phyloP scores from a whole-genome alignment of 2,329 filamentous ascomycete species.

The Colletotrichum sp. region DNA sequence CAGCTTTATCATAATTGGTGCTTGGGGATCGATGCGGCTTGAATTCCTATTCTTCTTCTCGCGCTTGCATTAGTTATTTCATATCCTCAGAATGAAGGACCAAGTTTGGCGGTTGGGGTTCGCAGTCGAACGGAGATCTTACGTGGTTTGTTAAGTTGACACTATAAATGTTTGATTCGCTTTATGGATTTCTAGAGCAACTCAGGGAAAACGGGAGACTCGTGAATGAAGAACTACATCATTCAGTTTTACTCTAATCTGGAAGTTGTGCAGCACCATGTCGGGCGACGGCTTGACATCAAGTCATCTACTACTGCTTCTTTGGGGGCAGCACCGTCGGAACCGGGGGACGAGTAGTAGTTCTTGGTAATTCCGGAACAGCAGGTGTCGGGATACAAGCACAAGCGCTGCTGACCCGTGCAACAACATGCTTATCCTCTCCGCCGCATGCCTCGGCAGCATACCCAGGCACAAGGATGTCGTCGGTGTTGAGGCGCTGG shows the following conservation, averaged over 20 bases:
- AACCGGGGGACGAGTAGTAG: slow-evolving; percentile 25
- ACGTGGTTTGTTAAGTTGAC: not conserved
- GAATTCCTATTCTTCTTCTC: not conserved
- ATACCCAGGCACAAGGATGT: slow-evolving; percentile 19
- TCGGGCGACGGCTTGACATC: not conserved
- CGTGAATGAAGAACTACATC: not conserved
- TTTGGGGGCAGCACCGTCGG: slow-evolving; percentile 25
- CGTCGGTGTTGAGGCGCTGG: slow-evolving; percentile 4
- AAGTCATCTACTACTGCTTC: not conserved
- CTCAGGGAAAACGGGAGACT: not conserved
- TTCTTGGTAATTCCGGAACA: slow-evolving; percentile 27
- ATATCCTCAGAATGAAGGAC: not conserved
- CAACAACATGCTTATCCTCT: slow-evolving; percentile 9
- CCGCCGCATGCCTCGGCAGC: slow-evolving; percentile 20
- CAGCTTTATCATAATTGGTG: not conserved
- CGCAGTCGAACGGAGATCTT: not conserved
- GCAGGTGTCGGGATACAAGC: slow-evolving; percentile 24
- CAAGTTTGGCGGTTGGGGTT: not conserved
- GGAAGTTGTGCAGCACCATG: not conserved
- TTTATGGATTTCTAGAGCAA: not conserved
- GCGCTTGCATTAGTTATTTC: not conserved
- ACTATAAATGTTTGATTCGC: not conserved
- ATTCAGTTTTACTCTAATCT: not conserved
- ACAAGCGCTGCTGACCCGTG: slow-evolving; percentile 25
- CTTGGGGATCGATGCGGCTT: not conserved